These are phyloP conservation scores for Alternaria gansuensis DNA, from an alignment of 2,329 filamentous ascomycete species.

Conservation along the genomic window DNA sequence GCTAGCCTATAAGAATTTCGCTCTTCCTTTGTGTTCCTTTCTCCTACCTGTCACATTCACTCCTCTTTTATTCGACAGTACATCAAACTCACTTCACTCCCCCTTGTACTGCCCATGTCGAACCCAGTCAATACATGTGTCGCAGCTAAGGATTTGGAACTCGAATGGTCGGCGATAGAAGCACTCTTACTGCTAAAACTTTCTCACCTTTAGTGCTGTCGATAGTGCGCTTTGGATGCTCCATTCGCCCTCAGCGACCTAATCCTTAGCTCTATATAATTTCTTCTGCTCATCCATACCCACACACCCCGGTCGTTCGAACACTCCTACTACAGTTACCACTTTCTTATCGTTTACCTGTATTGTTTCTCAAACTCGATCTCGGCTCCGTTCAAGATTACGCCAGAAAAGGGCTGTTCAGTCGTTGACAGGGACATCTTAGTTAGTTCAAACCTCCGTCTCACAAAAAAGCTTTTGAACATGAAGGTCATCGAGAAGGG, in stretches of 20 bases:
- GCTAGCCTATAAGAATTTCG: not conserved
- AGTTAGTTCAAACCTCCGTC: no score
- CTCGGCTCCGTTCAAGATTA: not conserved
- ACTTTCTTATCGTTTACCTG: not conserved
- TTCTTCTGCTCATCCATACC: not conserved
- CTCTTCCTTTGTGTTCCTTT: not conserved
- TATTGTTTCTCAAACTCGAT: not conserved
- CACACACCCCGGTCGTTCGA: not conserved
- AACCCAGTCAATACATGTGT: not conserved
- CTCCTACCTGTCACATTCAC: not conserved
- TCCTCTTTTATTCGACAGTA: not conserved
- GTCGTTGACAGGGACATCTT: not conserved
- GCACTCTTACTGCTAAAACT: not conserved
- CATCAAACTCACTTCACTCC: not conserved
- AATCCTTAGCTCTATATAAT: no score
- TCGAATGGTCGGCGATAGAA: not conserved
- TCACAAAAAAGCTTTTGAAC: constrained; percentile 11
- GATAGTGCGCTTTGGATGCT: not conserved
- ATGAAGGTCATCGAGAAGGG: constrained; percentile 53
- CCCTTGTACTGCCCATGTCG: not conserved
- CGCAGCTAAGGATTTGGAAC: not conserved
- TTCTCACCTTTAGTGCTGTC: not conserved
- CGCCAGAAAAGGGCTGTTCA: not conserved
- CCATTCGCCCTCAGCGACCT: not conserved
- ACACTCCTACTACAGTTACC: not conserved